Conservation (phyloP, 75 land plant genomes). For the Selaginella moellendorffii region DNA sequence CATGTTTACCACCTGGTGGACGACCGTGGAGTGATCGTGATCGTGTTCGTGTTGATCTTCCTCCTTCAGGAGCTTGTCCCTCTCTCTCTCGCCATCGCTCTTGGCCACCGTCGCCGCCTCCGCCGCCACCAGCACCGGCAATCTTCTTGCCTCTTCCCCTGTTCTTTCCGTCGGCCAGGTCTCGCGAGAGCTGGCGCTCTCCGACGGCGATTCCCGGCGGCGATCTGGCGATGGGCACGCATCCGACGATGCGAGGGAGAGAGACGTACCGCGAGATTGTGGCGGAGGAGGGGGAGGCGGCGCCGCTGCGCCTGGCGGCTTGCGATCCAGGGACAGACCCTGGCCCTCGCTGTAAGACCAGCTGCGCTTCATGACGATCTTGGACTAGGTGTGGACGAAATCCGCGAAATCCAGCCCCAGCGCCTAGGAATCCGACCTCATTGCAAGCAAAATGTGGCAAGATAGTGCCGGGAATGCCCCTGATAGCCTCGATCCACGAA, state of each 20-base stretch:
- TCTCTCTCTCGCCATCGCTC: neutral
- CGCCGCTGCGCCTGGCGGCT: neutral
- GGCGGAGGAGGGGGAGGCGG: too few species aligned
- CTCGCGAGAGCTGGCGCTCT: neutral
- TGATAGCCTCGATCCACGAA: too few species aligned
- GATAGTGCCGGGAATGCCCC: too few species aligned
- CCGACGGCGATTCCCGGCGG: neutral
- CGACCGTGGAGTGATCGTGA: too few species aligned
- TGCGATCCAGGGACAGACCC: too few species aligned
- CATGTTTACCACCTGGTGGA: slow-evolving; percentile 26
- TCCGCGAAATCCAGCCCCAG: too few species aligned
- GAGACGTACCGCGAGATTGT: neutral
- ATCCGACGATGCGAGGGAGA: neutral
- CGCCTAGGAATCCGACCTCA: too few species aligned
- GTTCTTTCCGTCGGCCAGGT: neutral
- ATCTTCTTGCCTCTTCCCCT: neutral
- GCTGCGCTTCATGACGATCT: neutral
- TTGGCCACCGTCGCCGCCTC: neutral
- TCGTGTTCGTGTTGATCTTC: neutral
- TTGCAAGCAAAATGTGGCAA: too few species aligned
- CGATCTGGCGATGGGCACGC: neutral
- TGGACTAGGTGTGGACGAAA: too few species aligned
- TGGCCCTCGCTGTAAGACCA: neutral
- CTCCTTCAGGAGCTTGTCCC: neutral
- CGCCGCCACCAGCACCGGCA: neutral